phyloP scores from a whole-genome alignment of 371 early-diverging fungal species.

The Circinella minor region DNA sequence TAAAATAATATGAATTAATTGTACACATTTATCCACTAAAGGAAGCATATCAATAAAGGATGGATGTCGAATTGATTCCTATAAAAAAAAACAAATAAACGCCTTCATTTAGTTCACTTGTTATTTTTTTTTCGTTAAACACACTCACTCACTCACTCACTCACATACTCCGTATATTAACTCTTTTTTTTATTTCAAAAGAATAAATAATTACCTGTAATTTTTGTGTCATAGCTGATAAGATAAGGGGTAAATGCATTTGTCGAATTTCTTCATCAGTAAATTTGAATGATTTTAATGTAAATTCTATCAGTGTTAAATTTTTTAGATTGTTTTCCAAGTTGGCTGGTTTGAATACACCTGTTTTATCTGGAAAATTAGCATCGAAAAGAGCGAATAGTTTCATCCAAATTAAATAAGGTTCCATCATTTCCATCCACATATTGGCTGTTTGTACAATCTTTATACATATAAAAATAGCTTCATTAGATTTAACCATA shows the following conservation, averaged over 20 bases:
- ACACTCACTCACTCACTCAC: too few species aligned
- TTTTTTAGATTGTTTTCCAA: constrained; percentile 39
- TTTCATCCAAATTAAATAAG: constrained; percentile 81
- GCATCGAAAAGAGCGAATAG: constrained; percentile 60
- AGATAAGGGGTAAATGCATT: constrained; percentile 78
- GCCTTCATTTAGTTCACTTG: too few species aligned
- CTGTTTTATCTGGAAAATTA: constrained; percentile 43
- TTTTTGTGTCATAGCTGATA: constrained; percentile 62
- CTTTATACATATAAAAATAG: constrained; percentile 27
- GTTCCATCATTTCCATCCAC: constrained; percentile 89
- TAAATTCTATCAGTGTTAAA: constrained; percentile 66
- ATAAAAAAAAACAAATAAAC: too few species aligned
- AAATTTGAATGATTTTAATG: constrained; percentile 69
- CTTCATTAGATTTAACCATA: too few species aligned
- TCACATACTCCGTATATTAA: too few species aligned
- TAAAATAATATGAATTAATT: constrained; percentile 30
- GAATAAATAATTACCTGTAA: constrained; percentile 43
- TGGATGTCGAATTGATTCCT: constrained; percentile 27
- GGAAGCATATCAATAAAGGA: constrained; percentile 41
- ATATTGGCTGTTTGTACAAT: constrained; percentile 82
- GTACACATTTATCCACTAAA: constrained; percentile 32
- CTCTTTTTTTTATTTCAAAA: too few species aligned
- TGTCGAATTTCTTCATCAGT: constrained; percentile 83
- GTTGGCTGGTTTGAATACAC: background rate
- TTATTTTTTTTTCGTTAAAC: too few species aligned